Conservation (phyloP, 2,329 filamentous ascomycete genomes). For the Beauveria brongniartii region DNA sequence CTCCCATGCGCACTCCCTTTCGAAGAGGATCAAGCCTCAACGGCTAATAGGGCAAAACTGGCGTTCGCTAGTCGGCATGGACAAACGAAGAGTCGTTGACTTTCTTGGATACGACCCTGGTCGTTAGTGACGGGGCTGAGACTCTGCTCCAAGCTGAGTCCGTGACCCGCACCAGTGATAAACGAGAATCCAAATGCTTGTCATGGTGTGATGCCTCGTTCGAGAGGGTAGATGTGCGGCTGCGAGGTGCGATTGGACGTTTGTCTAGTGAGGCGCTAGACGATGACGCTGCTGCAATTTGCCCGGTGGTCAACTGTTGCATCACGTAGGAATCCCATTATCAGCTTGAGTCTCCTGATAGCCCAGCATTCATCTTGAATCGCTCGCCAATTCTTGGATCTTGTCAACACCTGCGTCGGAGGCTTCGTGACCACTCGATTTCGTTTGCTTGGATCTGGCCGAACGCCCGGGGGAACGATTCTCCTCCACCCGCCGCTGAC, state of each 20-base stretch:
- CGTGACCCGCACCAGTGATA: background rate
- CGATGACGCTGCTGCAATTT: background rate
- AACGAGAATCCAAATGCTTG: slow-evolving; percentile 11
- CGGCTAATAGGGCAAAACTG: background rate
- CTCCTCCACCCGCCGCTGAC: background rate
- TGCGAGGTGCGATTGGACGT: background rate
- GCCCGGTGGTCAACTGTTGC: background rate
- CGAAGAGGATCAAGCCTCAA: background rate
- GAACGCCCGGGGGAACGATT: background rate
- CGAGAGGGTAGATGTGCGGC: background rate
- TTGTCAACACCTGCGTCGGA: background rate
- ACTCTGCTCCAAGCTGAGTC: background rate
- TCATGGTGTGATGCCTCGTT: background rate
- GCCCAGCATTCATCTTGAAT: too few relatives aligned
- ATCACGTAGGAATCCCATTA: too few relatives aligned
- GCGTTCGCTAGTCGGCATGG: background rate
- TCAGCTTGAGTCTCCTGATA: too few relatives aligned
- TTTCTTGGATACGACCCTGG: background rate
- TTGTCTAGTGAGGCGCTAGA: background rate
- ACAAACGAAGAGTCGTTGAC: background rate
- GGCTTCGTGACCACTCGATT: background rate
- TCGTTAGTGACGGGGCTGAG: background rate
- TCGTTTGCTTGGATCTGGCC: background rate
- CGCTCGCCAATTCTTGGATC: too few relatives aligned
- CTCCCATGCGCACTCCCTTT: too few relatives aligned